phyloP scores from a whole-genome alignment of 2,329 filamentous ascomycete species.

The Metarhizium anisopliae region DNA sequence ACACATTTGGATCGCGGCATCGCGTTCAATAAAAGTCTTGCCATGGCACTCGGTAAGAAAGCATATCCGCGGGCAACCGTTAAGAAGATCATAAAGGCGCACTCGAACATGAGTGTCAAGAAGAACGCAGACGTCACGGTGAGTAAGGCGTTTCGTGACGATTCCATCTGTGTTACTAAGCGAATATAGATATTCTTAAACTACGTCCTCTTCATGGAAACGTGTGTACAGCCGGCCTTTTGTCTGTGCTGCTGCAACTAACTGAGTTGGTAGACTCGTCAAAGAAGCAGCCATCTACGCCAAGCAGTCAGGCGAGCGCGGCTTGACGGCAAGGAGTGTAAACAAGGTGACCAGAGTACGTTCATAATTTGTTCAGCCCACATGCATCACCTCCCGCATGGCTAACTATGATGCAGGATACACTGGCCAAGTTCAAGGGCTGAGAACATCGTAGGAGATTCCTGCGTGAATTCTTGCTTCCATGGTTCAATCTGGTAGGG shows the following conservation, averaged over 20 bases:
- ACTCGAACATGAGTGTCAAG: constrained; percentile 69
- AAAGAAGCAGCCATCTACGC: constrained; percentile 72
- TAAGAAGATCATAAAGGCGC: constrained; percentile 84
- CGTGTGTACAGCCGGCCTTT: constrained; percentile 26
- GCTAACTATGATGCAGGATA: constrained; percentile 37
- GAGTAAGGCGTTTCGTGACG: constrained; percentile 13
- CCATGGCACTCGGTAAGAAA: constrained; percentile 48
- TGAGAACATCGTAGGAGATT: constrained; percentile 25
- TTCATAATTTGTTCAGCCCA: constrained; percentile 16
- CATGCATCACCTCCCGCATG: not conserved
- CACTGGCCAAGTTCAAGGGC: constrained; percentile 60
- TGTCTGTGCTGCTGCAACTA: constrained; percentile 1
- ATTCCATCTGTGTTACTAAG: constrained; percentile 14
- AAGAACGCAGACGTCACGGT: constrained; percentile 84
- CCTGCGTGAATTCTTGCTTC: not conserved
- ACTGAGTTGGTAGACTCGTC: constrained; percentile 48
- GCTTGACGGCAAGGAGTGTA: constrained; percentile 65
- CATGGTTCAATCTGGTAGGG: not conserved
- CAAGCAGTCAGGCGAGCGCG: constrained; percentile 64
- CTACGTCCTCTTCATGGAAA: constrained; percentile 73
- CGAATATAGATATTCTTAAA: constrained; percentile 65
- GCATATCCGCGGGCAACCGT: constrained; percentile 76
- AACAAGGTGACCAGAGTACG: constrained; percentile 66
- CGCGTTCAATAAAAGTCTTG: not conserved
- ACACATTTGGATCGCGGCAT: not conserved